phyloP scores from a whole-genome alignment of 2,329 filamentous ascomycete species.

The Colletotrichum cereale region DNA sequence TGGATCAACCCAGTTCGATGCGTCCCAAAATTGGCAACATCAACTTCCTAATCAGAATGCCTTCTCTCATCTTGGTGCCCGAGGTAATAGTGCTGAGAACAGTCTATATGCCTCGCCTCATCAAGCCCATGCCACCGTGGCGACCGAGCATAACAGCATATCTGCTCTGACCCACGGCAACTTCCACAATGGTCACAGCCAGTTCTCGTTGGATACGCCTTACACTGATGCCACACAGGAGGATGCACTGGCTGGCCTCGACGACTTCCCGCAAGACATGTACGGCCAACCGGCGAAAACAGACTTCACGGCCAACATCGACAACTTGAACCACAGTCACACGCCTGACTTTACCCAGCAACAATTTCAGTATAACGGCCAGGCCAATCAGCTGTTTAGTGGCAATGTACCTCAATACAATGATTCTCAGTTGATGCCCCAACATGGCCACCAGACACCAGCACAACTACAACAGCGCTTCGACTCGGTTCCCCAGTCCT shows the following conservation, averaged over 20 bases:
- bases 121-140: conserved; percentile 35
- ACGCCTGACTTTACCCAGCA: conserved; percentile 51
- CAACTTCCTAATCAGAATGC: conserved; percentile 49
- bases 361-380: conserved; percentile 50
- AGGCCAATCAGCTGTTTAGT: conserved; percentile 50
- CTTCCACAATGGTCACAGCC: conserved; percentile 33
- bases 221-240: conserved; percentile 52
- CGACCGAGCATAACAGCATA: conserved; percentile 25
- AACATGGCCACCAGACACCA: conserved; percentile 50
- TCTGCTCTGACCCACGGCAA: conserved; percentile 33
- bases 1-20: conserved; percentile 51
- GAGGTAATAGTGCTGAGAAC: conserved; percentile 48
- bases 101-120: conserved; percentile 36
- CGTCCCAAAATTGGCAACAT: conserved; percentile 55
- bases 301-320: conserved; percentile 46
- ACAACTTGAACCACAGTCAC: conserved; percentile 49
- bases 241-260: conserved; percentile 53
- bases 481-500: conserved; percentile 35
- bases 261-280: conserved; percentile 53
- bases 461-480: conserved; percentile 50
- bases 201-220: conserved; percentile 34
- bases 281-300: conserved; percentile 53
- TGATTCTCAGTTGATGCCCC: conserved; percentile 51
- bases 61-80: conserved; percentile 52
- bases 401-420: conserved; percentile 49